Conservation (phyloP, 2,329 filamentous ascomycete species). For the Xylariomycetidae sp. region DNA sequence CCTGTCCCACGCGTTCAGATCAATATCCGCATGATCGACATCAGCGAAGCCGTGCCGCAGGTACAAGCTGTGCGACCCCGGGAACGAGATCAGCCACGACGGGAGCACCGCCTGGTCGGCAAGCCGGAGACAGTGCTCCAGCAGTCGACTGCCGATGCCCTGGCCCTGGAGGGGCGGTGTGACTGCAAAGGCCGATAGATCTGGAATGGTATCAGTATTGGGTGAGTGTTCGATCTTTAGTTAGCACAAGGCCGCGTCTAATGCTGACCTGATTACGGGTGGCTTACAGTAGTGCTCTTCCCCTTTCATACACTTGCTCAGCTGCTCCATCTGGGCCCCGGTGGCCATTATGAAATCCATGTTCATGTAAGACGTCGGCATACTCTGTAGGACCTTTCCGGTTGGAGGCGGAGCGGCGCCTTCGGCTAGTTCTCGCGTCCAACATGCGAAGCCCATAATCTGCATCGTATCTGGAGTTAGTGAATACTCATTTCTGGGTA, state of each 20-base stretch:
- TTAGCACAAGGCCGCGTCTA: too few species aligned
- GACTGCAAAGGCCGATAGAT: slow-evolving; percentile 9
- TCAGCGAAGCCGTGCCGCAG: slow-evolving; percentile 8
- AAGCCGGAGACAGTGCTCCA: slow-evolving; percentile 6
- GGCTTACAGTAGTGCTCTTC: slow-evolving; percentile 9
- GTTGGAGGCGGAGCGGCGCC: slow-evolving; percentile 1
- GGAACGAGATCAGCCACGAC: slow-evolving; percentile 8
- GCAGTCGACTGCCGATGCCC: slow-evolving; percentile 8
- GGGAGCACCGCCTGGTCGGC: slow-evolving; percentile 8
- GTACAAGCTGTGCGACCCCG: slow-evolving; percentile 9
- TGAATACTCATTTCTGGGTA: too few species aligned
- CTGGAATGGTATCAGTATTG: too few species aligned
- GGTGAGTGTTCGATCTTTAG: too few species aligned
- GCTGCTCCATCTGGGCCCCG: slow-evolving; percentile 4
- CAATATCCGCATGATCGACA: slow-evolving; percentile 7
- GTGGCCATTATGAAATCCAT: slow-evolving; percentile 7
- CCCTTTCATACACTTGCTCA: slow-evolving; percentile 7
- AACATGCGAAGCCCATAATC: slow-evolving; percentile 9
- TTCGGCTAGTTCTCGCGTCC: slow-evolving; percentile 1
- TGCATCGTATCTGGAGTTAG: too few species aligned
- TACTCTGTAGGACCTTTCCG: slow-evolving; percentile 1
- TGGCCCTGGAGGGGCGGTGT: slow-evolving; percentile 3
- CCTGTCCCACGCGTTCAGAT: slow-evolving; percentile 8
- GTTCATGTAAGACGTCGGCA: slow-evolving; percentile 7
- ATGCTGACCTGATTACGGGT: too few species aligned